Percentiles rank a stretch among this genome's conserved stretches.
Evolutionary conservation across 2,329 filamentous ascomycete species (phyloP).

Genomic region (Colletotrichum simmondsii): DNA sequence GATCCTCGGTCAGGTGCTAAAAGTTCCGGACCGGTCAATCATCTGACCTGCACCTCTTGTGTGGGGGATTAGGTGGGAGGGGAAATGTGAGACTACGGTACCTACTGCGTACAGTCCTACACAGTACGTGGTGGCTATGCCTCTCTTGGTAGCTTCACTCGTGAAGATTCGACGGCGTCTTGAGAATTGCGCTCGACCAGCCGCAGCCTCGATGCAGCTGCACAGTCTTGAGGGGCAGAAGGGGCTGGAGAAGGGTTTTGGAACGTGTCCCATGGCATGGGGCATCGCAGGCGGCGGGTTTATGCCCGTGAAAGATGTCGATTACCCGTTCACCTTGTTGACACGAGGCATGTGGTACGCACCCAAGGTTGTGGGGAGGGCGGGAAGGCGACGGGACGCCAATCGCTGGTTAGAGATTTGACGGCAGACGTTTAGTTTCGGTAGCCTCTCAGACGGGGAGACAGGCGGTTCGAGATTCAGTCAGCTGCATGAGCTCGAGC

Average conservation of each 20-base stretch:
- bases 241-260: conserved; percentile 16
- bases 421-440: conserved; percentile 3
- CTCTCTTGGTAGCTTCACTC: not conserved
- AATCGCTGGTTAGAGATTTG: conserved; percentile 6
- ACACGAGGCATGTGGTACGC: conserved; percentile 14
- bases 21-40: conserved; percentile 27
- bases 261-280: conserved; percentile 8
- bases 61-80: conserved; percentile 2
- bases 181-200: conserved; percentile 1
- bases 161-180: not conserved
- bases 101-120: too few relatives aligned
- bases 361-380: not conserved
- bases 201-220: not conserved
- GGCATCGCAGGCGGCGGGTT: conserved; percentile 9
- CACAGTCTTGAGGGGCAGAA: conserved; percentile 18
- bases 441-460: not conserved
- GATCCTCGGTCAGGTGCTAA: conserved; percentile 33
- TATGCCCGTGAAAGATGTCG: conserved; percentile 5
- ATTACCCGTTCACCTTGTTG: conserved; percentile 17
- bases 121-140: not conserved
- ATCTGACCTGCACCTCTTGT: conserved; percentile 25
- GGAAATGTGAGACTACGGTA: not conserved
- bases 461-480: conserved; percentile 2
- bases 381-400: not conserved
- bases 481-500: conserved; percentile 15